Conservation (phyloP, 306 rosid genomes). For the Medicago lupulina region DNA sequence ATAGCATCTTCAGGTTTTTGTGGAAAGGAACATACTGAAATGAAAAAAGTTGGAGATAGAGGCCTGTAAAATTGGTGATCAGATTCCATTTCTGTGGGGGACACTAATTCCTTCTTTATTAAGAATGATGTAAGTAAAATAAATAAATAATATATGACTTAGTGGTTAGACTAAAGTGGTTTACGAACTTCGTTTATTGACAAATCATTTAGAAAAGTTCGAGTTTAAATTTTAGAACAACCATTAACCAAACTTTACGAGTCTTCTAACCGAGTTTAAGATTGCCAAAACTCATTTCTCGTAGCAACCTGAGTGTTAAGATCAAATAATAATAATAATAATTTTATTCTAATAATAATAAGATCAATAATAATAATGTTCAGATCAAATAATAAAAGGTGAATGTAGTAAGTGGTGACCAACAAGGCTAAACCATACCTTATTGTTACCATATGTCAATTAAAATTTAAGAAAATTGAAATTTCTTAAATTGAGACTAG, state of each 20-base stretch:
- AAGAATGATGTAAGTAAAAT: slow-evolving; percentile 31
- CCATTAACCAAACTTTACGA: too few relatives aligned
- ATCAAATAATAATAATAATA: too few relatives aligned
- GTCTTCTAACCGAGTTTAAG: too few relatives aligned
- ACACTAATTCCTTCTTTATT: slow-evolving; percentile 5
- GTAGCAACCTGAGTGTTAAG: too few relatives aligned
- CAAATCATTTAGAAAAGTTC: too few relatives aligned
- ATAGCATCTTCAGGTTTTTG: slow-evolving; percentile 52
- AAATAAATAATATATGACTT: neutral
- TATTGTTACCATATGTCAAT: slow-evolving; percentile 18
- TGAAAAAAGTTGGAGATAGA: slow-evolving; percentile 39
- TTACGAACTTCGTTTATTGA: neutral
- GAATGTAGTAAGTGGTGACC: slow-evolving; percentile 6
- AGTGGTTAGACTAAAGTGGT: neutral
- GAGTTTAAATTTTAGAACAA: too few relatives aligned
- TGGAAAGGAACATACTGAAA: slow-evolving; percentile 40
- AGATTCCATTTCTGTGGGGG: slow-evolving; percentile 51
- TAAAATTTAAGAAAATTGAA: slow-evolving; percentile 28
- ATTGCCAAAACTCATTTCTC: too few relatives aligned
- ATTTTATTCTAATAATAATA: too few relatives aligned
- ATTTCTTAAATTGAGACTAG: neutral
- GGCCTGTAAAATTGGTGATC: slow-evolving; percentile 41
- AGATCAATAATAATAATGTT: too few relatives aligned
- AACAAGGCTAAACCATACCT: slow-evolving; percentile 24
- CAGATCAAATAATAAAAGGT: neutral